Conservation (phyloP, 2,329 filamentous ascomycete genomes). For the Epichloe sibirici region DNA sequence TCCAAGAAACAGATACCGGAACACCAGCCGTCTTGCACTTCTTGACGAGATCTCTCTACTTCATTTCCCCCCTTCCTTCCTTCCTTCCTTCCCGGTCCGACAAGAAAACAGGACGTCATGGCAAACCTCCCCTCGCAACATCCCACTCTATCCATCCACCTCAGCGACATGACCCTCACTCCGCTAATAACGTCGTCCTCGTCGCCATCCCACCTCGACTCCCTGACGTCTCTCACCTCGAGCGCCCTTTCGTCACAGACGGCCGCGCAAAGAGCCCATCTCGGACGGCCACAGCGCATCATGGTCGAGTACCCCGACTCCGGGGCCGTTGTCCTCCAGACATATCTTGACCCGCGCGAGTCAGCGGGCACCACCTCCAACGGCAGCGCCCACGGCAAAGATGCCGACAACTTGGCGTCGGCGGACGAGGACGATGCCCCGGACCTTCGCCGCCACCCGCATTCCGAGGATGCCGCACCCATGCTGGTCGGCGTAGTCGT, state of each 20-base stretch:
- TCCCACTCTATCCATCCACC: slow-evolving; percentile 41
- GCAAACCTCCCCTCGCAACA: slow-evolving; percentile 32
- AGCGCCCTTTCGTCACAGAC: slow-evolving; percentile 41
- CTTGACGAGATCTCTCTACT: background rate
- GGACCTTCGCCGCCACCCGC: slow-evolving; percentile 1
- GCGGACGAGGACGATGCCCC: slow-evolving; percentile 3
- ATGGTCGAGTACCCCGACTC: slow-evolving; percentile 42
- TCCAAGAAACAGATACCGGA: no score
- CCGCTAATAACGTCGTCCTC: slow-evolving; percentile 44
- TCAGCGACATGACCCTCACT: slow-evolving; percentile 43
- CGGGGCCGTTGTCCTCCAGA: slow-evolving; percentile 31
- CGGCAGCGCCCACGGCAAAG: slow-evolving; percentile 5
- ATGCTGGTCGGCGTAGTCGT: slow-evolving; percentile 44
- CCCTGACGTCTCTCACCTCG: slow-evolving; percentile 40
- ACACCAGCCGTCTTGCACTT: background rate
- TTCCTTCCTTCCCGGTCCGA: background rate
- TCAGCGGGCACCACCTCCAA: slow-evolving; percentile 3
- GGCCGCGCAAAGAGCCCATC: slow-evolving; percentile 37
- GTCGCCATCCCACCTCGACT: slow-evolving; percentile 30
- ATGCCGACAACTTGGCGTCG: slow-evolving; percentile 4
- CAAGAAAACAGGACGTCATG: slow-evolving; percentile 16
- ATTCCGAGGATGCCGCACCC: slow-evolving; percentile 29
- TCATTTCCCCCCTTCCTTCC: no score
- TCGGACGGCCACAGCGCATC: slow-evolving; percentile 42
- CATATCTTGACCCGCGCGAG: slow-evolving; percentile 31